Evolutionary conservation across 169 alveolate genomes (phyloP).

Genomic region (Prorocentrum cordatum): DNA sequence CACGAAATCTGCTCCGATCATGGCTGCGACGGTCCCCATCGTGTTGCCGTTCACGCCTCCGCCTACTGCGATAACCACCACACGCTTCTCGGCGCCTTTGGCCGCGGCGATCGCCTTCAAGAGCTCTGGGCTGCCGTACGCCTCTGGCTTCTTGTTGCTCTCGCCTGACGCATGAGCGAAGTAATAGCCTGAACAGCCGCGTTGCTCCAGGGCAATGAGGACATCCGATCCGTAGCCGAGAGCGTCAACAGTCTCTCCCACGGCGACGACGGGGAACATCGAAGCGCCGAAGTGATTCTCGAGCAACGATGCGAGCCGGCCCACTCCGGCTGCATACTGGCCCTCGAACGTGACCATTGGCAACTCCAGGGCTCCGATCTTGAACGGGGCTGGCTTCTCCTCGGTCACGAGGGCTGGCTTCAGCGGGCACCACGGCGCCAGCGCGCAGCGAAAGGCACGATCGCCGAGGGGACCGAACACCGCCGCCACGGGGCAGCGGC

Average conservation of each 20-base stretch:
- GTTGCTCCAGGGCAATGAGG: too few relatives aligned
- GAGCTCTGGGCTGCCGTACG: slow-evolving; percentile 40
- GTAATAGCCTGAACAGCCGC: slow-evolving; percentile 47
- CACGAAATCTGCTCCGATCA: slow-evolving; percentile 30
- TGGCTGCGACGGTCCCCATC: slow-evolving; percentile 50
- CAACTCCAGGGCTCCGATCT: slow-evolving; percentile 27
- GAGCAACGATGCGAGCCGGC: slow-evolving; percentile 17
- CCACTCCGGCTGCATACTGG: slow-evolving; percentile 4
- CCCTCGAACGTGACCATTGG: slow-evolving; percentile 62
- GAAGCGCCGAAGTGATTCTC: slow-evolving; percentile 19
- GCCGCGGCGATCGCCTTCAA: slow-evolving; percentile 57
- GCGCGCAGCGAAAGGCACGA: background rate
- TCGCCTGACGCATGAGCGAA: slow-evolving; percentile 59
- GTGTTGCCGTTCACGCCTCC: slow-evolving; percentile 67
- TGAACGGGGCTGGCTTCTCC: slow-evolving; percentile 62
- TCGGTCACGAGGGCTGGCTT: background rate
- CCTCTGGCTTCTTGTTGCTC: slow-evolving; percentile 60
- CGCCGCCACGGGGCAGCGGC: slow-evolving; percentile 48
- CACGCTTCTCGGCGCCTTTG: slow-evolving; percentile 1
- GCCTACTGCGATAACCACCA: slow-evolving; percentile 40
- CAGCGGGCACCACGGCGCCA: slow-evolving; percentile 18
- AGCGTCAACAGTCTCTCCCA: slow-evolving; percentile 51
- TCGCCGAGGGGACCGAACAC: slow-evolving; percentile 19
- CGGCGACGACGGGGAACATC: slow-evolving; percentile 47
- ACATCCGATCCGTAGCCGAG: slow-evolving; percentile 29